These are phyloP conservation scores for Clavaria fumosa DNA, from an alignment of 768 basidiomycete genomes.

Conservation along the genomic window DNA sequence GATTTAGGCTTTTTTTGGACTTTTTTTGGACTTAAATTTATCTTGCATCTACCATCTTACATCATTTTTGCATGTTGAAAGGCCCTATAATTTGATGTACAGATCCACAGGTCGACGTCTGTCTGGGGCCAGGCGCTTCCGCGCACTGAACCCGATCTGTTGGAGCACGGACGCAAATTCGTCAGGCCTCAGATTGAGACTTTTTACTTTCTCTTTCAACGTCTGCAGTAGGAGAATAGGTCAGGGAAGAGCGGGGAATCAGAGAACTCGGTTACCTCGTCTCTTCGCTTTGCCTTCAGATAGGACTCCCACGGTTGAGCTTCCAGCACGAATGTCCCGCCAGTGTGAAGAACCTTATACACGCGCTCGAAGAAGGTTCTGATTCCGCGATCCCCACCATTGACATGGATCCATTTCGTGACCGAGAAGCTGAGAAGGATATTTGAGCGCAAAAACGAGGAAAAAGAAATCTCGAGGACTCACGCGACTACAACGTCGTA, in stretches of 20 bases:
- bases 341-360: slow-evolving; percentile 36
- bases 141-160: slow-evolving; percentile 40
- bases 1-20: too few species aligned
- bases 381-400: slow-evolving; percentile 64
- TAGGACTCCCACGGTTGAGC: slow-evolving; percentile 82
- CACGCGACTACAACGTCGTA: slow-evolving; percentile 78
- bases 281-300: slow-evolving; percentile 56
- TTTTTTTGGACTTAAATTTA: too few species aligned
- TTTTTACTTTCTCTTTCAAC: slow-evolving; percentile 45
- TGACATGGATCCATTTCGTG: slow-evolving; percentile 87
- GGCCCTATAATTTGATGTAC: slow-evolving; percentile 28
- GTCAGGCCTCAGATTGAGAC: slow-evolving; percentile 42
- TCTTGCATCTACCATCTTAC: too few species aligned
- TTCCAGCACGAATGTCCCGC: slow-evolving; percentile 64
- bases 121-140: slow-evolving; percentile 32
- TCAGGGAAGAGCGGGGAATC: not conserved
- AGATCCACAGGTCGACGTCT: slow-evolving; percentile 47
- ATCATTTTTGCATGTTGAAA: too few species aligned
- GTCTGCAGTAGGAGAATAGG: slow-evolving; percentile 17
- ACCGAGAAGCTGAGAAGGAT: slow-evolving; percentile 49
- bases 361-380: slow-evolving; percentile 49
- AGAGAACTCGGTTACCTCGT: slow-evolving; percentile 25
- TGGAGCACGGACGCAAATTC: slow-evolving; percentile 41
- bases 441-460: not conserved
- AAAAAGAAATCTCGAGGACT: slow-evolving; percentile 13